phyloP scores from a whole-genome alignment of 345 rosid genomes.

The Firmiana major region DNA sequence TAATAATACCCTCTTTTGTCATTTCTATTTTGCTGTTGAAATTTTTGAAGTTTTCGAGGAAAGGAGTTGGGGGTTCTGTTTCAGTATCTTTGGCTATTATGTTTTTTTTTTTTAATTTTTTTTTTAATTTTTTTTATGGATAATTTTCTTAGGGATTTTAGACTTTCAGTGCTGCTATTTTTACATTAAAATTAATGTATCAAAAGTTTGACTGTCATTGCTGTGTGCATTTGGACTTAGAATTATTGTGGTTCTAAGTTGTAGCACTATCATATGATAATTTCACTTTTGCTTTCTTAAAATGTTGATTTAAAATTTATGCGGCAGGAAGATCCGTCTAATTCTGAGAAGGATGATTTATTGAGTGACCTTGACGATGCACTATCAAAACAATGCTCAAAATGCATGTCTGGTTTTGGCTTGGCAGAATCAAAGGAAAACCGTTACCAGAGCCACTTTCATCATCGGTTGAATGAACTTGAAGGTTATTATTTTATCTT shows the following conservation, averaged over 20 bases:
- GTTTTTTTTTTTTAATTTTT: background rate
- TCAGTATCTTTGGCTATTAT: background rate
- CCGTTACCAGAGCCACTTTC: slow-evolving; percentile 52
- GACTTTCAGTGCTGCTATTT: background rate
- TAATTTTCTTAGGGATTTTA: background rate
- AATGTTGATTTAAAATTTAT: slow-evolving; percentile 15
- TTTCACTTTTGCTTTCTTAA: background rate
- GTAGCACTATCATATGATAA: background rate
- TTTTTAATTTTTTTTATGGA: no score
- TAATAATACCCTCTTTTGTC: background rate
- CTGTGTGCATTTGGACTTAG: background rate
- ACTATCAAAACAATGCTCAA: slow-evolving; percentile 55
- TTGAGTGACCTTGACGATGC: slow-evolving; percentile 82
- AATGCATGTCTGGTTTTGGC: slow-evolving; percentile 50
- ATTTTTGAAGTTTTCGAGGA: background rate
- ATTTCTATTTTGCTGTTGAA: background rate
- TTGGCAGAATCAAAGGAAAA: slow-evolving; percentile 50
- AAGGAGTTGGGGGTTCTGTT: background rate
- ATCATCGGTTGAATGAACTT: slow-evolving; percentile 72
- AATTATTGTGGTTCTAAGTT: background rate
- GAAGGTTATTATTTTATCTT: slow-evolving; percentile 54
- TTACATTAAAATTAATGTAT: background rate
- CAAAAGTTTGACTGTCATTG: background rate
- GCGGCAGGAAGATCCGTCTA: slow-evolving; percentile 39
- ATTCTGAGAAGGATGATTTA: slow-evolving; percentile 51